A percentile compares a stretch with the other conserved stretches of the same genome.
phyloP scores from a whole-genome alignment of 306 rosid genomes.

The Ochetophila trinervis region DNA sequence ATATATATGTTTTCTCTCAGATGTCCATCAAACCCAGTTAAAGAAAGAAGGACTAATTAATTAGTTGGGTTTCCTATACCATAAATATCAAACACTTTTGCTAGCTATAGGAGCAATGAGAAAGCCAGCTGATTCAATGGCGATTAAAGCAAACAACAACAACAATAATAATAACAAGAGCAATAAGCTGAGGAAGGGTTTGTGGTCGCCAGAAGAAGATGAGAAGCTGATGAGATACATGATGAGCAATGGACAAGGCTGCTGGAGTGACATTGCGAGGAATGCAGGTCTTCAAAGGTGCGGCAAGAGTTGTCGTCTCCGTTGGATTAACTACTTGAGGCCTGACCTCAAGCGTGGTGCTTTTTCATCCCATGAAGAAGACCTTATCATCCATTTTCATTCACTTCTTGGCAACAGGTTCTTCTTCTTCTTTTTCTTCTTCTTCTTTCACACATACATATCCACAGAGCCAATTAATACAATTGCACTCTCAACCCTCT shows the following conservation, averaged over 20 bases:
- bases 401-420: slow-evolving; percentile 93
- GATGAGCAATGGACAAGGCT: slow-evolving; percentile 88
- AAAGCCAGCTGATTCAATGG: slow-evolving; percentile 18
- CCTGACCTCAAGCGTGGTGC: slow-evolving; percentile 97
- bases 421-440: too few species aligned
- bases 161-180: slow-evolving; percentile 17
- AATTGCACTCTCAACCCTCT: too few species aligned
- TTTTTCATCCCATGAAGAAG: slow-evolving; percentile 75
- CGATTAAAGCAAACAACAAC: slow-evolving; percentile 1
- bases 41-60: slow-evolving; percentile 11
- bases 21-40: slow-evolving; percentile 37
- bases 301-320: slow-evolving; percentile 96
- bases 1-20: slow-evolving; percentile 37
- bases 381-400: slow-evolving; percentile 73
- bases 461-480: too few species aligned
- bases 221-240: slow-evolving; percentile 84
- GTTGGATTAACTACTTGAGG: slow-evolving; percentile 92
- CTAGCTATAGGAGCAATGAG: slow-evolving; percentile 11
- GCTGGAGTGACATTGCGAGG: slow-evolving; percentile 91
- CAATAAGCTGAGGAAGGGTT: slow-evolving; percentile 60
- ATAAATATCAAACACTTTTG: not conserved
- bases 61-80: too few species aligned
- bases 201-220: slow-evolving; percentile 98
- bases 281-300: slow-evolving; percentile 86
- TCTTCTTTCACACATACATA: too few species aligned